Evolutionary conservation across 176 grass and related monocot genomes (phyloP).

Genomic region (Aegilops bicornis): DNA sequence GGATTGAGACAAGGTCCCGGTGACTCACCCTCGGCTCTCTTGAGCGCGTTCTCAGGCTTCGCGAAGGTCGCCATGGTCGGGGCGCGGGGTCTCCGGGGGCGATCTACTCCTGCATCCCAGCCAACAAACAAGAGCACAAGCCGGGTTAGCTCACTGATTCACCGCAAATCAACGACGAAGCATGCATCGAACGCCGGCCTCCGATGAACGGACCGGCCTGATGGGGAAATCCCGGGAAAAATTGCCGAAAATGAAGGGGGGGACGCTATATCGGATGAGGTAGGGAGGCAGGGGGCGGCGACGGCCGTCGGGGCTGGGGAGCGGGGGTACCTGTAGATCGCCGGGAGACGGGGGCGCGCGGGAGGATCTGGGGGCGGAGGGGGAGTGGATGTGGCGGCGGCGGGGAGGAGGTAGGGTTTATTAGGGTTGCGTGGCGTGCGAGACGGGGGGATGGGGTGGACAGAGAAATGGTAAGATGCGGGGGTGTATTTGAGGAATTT

Average conservation of each 20-base stretch:
- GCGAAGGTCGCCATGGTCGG: constrained; percentile 80
- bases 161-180: neutral
- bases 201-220: neutral
- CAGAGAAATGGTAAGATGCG: neutral
- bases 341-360: constrained; percentile 6
- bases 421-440: constrained; percentile 36
- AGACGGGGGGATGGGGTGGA: neutral
- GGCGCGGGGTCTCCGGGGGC: constrained; percentile 32
- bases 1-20: neutral
- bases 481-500: neutral
- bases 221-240: neutral
- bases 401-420: constrained; percentile 22
- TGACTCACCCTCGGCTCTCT: constrained; percentile 79
- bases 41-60: constrained; percentile 95
- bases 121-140: neutral
- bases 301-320: neutral
- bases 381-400: constrained; percentile 13
- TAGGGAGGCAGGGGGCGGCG: neutral
- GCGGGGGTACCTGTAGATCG: constrained; percentile 48
- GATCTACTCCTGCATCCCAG: constrained; percentile 43
- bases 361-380: neutral
- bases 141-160: neutral
- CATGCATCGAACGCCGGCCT: neutral
- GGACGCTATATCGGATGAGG: neutral
- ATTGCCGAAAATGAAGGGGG: neutral